Evolutionary conservation across 176 grass and related monocot species (phyloP), one percentile per base, ranked within the genome.

Genomic region (Zizania latifolia): DNA sequence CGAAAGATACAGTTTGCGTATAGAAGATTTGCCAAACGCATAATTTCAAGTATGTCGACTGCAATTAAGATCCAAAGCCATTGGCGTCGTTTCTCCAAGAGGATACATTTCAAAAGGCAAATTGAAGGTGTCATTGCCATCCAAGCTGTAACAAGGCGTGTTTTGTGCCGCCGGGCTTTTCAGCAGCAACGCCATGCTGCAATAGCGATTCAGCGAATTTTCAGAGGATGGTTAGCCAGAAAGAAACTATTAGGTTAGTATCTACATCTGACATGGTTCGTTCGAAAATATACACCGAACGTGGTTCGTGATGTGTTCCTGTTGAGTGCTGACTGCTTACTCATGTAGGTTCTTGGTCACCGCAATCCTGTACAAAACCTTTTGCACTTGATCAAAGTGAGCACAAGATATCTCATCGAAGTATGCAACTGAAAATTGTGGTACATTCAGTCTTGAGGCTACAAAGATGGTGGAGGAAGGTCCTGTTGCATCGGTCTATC

Each of bases 401-500:
- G 24, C 67, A 64, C 22, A 79, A 46, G 36, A 72, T 27, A 48
- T 76, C 46, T 16, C 41, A 66, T 30, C 76, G 56, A 60, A 78
- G 82, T 75, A 13, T 30, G 22, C 58, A 92, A 61, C 72, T 88
- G 29, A 83, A 83, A 53, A 73, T 88, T 79, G 75, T 92, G 62
- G 5, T 86, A 39, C 24, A 23, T 57, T 85, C 82, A 73, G 33
- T 79, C 36, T 26, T 88, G 56, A 86, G 22, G 65, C 39, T 92
- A 56, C 86, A 92, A 46, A 83, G 43, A 80, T 86, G 82, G 82
- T 89, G 90, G 86, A 92, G 68, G 29, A 78, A 80, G 66, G 64
- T 86, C 54, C n/a, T 88, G 41, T 11, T 82, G 11, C 15, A 27
- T 34, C 61, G 38, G 74, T 77, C 82, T 56, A 32, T 60, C 31